Conservation (phyloP, 805 yeast species). For the Kodamaea hsintzibuensis region DNA sequence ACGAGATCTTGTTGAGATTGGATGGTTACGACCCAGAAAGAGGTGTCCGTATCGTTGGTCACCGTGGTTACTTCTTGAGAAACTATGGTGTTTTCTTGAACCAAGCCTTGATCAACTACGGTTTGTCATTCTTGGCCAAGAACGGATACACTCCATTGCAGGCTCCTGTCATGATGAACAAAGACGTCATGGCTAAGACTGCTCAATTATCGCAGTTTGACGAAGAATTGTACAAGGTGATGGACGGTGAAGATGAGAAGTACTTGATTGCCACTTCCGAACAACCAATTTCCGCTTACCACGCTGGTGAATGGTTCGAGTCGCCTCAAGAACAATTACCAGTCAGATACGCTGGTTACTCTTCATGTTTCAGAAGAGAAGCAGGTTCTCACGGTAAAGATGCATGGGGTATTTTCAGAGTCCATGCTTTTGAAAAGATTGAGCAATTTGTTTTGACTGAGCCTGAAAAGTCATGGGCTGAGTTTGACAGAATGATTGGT, state of each 20-base stretch:
- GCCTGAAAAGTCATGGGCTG: constrained; percentile 98
- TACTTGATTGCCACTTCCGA: constrained; percentile 98
- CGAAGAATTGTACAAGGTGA: constrained; percentile 95
- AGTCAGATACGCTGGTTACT: constrained; percentile 94
- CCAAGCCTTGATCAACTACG: constrained; percentile 97
- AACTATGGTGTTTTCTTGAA: constrained; percentile 95
- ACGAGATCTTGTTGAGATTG: constrained; percentile 87
- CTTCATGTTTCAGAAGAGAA: constrained; percentile 98
- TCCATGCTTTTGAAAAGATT: constrained; percentile 96
- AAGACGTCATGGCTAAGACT: constrained; percentile 98
- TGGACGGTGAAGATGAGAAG: constrained; percentile 97
- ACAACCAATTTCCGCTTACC: constrained; percentile 98
- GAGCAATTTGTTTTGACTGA: constrained; percentile 96
- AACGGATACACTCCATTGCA: constrained; percentile 87
- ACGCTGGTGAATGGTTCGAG: constrained; percentile 97
- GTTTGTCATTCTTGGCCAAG: constrained; percentile 77
- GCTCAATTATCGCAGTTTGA: constrained; percentile 98
- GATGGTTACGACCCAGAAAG: constrained; percentile 99
- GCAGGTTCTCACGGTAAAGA: constrained; percentile 99
- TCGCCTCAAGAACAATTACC: constrained; percentile 96
- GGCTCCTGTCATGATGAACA: constrained; percentile 99
- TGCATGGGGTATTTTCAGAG: constrained; percentile 99
- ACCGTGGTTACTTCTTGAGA: constrained; percentile 96
- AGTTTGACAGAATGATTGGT: constrained; percentile 93
- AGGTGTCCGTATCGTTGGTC: constrained; percentile 96